Evolutionary conservation across 129 eudicot genomes (phyloP), one percentile per base, ranked within the genome.

Genomic region (Ambrosia artemisiifolia): DNA sequence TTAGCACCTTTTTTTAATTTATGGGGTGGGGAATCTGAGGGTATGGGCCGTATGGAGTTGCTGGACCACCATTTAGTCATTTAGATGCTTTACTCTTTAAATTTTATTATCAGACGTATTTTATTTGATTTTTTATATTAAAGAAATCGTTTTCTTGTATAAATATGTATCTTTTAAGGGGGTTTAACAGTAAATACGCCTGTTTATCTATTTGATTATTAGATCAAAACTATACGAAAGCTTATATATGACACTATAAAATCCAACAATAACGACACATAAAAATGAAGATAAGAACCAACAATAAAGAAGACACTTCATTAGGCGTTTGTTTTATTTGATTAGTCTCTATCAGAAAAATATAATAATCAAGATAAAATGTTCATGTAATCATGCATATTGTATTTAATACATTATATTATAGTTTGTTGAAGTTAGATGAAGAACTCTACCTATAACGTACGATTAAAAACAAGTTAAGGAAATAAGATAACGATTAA

Each of bases 41-140:
- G 28, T 69, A 46, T 36, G 57, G 63, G 47, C 32, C 19, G 76
- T 70, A 62, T 36, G 71, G 76, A 70, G 81, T 49, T 61, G 81
- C 44, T 77, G 70, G 56, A 77, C 57, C 54, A 77, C 71, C 18
- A 28, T 61, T 70, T 61, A 49, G 38, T 65, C 18, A 28, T 61
- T 70, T 61, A 49, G 38, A 69, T 11, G 40, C 35, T 38, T 14
- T 24, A 14, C 9, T 35, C 3, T 47, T n/a, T 24, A 57, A 36
- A n/a, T 7, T 40, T 54, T 54, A 24, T 43, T 72, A 59, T 40
- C 34, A 38, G 4, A 10, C 42, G 34, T 51, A 28, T 17, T 34
- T 30, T 35, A 62, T 5, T 48, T 18, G 13, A n/a, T 14, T n/a
- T 47, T 44, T 44, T 47, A 33, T 19, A 20, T 71, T 40, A 66